These are phyloP conservation scores for Glutinoglossum americanum DNA, from an alignment of 495 filamentous ascomycete genomes.

Conservation along the genomic window DNA sequence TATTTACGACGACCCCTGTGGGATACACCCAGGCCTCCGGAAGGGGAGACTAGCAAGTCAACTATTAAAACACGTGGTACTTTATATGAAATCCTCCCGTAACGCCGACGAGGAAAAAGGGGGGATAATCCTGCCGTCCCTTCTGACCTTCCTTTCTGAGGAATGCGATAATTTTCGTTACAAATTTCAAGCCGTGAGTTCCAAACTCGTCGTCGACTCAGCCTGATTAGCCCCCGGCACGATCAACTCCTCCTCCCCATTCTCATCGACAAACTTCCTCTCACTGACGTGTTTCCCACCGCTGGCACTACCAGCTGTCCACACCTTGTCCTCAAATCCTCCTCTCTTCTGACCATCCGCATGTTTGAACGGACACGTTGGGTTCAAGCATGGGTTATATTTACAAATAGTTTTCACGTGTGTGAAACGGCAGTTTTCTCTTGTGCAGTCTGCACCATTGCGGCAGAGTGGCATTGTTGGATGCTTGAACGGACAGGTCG, in stretches of 20 bases:
- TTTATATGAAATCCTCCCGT: too few relatives aligned
- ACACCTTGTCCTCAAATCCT: slow-evolving; percentile 74
- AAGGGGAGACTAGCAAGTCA: too few relatives aligned
- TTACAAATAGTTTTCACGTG: slow-evolving; percentile 69
- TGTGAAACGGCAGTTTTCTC: slow-evolving; percentile 71
- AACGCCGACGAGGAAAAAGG: too few relatives aligned
- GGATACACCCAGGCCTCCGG: too few relatives aligned
- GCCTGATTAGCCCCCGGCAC: slow-evolving; percentile 27
- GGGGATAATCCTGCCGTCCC: too few relatives aligned
- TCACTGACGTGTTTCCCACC: slow-evolving; percentile 56
- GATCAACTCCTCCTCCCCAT: slow-evolving; percentile 51
- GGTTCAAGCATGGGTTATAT: slow-evolving; percentile 77
- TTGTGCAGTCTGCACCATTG: slow-evolving; percentile 79
- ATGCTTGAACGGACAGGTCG: slow-evolving; percentile 70
- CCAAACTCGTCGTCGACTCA: not conserved
- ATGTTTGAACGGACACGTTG: slow-evolving; percentile 71
- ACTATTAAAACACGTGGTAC: too few relatives aligned
- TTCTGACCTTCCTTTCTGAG: too few relatives aligned
- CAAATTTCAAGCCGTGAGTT: not conserved
- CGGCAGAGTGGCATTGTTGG: slow-evolving; percentile 62
- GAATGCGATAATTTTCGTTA: too few relatives aligned
- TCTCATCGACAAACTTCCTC: slow-evolving; percentile 68
- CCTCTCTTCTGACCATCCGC: slow-evolving; percentile 64
- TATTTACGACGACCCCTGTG: too few relatives aligned
- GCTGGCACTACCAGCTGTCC: slow-evolving; percentile 41